These are phyloP conservation scores for Ogataea pilisensis DNA, from an alignment of 805 yeast species.

Conservation along the genomic window DNA sequence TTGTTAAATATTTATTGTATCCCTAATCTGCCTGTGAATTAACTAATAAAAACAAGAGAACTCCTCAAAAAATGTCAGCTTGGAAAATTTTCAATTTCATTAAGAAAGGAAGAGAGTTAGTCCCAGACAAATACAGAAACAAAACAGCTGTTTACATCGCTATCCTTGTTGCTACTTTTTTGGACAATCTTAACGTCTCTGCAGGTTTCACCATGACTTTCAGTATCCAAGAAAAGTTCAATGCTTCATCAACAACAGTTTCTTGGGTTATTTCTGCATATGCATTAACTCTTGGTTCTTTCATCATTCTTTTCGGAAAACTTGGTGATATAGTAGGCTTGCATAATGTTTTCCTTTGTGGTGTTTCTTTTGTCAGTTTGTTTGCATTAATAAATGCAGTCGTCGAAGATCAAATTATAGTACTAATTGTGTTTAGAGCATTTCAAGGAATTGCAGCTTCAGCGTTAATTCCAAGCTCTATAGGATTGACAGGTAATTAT, in stretches of 20 bases:
- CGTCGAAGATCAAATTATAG: slow-evolving; percentile 32
- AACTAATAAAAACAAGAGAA: too few species aligned
- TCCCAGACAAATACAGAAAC: too few species aligned
- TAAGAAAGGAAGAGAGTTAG: slow-evolving; percentile 5
- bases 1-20: too few species aligned
- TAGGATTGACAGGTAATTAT: slow-evolving; percentile 21
- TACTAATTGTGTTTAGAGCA: slow-evolving; percentile 32
- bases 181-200: slow-evolving; percentile 27
- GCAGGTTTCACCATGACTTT: slow-evolving; percentile 21
- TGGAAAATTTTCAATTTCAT: neutral
- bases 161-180: slow-evolving; percentile 10
- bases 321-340: slow-evolving; percentile 40
- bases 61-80: too few species aligned
- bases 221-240: slow-evolving; percentile 34
- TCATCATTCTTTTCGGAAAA: slow-evolving; percentile 40
- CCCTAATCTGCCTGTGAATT: too few species aligned
- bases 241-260: slow-evolving; percentile 32
- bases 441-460: slow-evolving; percentile 32
- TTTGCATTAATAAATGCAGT: slow-evolving; percentile 34
- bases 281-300: slow-evolving; percentile 41
- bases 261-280: slow-evolving; percentile 42
- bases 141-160: slow-evolving; percentile 11
- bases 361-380: slow-evolving; percentile 14
- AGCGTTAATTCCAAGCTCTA: slow-evolving; percentile 33
- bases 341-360: slow-evolving; percentile 26